Conservation (phyloP, 1,284 basidiomycete species). For the Cutaneotrichosporon sp. region DNA sequence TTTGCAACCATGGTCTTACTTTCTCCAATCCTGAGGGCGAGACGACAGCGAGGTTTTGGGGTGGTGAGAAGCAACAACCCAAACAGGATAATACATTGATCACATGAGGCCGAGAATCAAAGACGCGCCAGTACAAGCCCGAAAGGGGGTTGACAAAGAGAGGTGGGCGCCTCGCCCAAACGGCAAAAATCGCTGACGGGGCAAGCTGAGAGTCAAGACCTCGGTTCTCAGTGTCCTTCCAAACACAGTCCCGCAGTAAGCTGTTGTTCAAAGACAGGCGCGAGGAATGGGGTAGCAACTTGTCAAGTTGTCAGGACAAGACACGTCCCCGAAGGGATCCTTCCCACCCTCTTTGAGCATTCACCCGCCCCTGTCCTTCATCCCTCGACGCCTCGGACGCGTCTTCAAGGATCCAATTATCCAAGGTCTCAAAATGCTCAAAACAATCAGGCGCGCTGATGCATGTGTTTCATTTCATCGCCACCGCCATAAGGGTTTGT, state of each 20-base stretch:
- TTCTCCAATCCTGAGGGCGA: no score
- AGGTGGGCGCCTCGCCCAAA: no score
- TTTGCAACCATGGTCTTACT: no score
- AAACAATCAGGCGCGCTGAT: not conserved
- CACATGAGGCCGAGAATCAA: no score
- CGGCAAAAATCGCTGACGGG: no score
- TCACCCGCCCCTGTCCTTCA: not conserved
- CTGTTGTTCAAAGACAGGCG: not conserved
- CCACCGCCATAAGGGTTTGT: no score
- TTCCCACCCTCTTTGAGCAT: not conserved
- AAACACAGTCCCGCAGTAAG: no score
- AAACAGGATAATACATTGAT: no score
- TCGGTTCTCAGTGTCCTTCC: not conserved
- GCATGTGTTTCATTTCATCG: no score
- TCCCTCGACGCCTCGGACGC: not conserved
- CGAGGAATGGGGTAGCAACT: not conserved
- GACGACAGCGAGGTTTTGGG: not conserved
- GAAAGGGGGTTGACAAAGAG: no score
- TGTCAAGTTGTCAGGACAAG: not conserved
- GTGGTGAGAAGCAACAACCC: not conserved
- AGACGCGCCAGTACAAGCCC: no score
- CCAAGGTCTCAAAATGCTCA: not conserved
- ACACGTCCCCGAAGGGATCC: not conserved
- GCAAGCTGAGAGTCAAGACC: not conserved
- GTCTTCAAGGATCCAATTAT: not conserved